These are phyloP conservation scores for Aurifilum marmelostoma DNA, from an alignment of 2,329 filamentous ascomycete species.

Conservation along the genomic window DNA sequence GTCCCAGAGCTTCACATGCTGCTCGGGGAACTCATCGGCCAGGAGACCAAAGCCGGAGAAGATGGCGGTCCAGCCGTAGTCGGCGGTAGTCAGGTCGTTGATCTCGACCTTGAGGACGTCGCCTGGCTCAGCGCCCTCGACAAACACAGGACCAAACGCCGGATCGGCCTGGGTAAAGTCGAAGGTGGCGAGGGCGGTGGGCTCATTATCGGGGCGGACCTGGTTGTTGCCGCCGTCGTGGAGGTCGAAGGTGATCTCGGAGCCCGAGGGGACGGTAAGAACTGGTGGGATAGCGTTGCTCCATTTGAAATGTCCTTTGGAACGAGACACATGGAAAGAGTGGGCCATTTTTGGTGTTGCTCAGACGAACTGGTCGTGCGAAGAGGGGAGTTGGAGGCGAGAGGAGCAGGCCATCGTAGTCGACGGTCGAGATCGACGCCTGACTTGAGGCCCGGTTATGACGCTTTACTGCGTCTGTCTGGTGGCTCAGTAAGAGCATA, in stretches of 20 bases:
- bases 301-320: constrained; percentile 51
- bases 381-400: background rate
- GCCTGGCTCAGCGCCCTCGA: constrained; percentile 53
- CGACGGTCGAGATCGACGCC: background rate
- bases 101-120: constrained; percentile 57
- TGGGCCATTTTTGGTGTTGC: constrained; percentile 25
- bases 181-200: constrained; percentile 45
- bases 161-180: constrained; percentile 49
- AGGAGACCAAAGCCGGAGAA: constrained; percentile 55
- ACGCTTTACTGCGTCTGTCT: background rate
- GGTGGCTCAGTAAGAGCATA: background rate
- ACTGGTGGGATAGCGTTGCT: constrained; percentile 48
- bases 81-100: constrained; percentile 46
- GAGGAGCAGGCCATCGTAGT: background rate
- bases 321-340: constrained; percentile 36
- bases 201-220: constrained; percentile 47
- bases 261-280: constrained; percentile 51
- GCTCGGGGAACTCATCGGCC: constrained; percentile 49
- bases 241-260: constrained; percentile 52
- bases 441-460: background rate
- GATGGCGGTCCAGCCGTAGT: constrained; percentile 58
- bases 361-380: background rate
- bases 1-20: constrained; percentile 53
- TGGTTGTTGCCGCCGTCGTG: constrained; percentile 55
- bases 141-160: constrained; percentile 53